A percentile compares a stretch with the other conserved stretches of the same genome.
phyloP scores from a whole-genome alignment of 1,284 basidiomycete species.

The Marasmius tenuissimus region DNA sequence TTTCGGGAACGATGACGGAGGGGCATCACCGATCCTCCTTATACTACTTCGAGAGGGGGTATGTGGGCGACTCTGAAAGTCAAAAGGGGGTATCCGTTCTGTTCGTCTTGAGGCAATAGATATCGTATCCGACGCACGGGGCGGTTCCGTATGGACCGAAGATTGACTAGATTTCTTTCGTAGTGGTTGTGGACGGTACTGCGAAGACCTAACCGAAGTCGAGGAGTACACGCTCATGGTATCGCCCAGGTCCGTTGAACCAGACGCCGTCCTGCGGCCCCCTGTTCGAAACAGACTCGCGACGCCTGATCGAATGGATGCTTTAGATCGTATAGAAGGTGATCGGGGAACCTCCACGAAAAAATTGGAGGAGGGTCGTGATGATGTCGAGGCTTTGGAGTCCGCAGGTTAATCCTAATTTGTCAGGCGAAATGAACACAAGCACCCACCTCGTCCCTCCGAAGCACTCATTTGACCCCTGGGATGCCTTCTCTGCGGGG shows the following conservation, averaged over 20 bases:
- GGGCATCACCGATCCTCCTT: constrained; percentile 45
- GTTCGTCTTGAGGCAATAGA: constrained; percentile 42
- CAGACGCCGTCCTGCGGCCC: constrained; percentile 44
- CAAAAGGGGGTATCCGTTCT: constrained; percentile 24
- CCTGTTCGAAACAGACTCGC: constrained; percentile 60
- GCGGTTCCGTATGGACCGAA: constrained; percentile 45
- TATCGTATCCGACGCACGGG: constrained; percentile 40
- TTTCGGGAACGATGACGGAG: constrained; percentile 55
- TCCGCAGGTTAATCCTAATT: constrained; percentile 20
- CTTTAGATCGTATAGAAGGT: constrained; percentile 60
- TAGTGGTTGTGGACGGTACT: constrained; percentile 24
- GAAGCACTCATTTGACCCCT: constrained; percentile 22
- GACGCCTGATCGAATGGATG: constrained; percentile 59
- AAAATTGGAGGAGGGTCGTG: constrained; percentile 50
- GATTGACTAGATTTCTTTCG: constrained; percentile 49
- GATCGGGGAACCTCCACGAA: constrained; percentile 50
- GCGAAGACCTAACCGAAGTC: constrained; percentile 36
- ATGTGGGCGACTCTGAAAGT: constrained; percentile 20
- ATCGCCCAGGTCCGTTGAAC: constrained; percentile 47
- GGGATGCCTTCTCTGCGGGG: constrained; percentile 28
- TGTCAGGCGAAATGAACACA: constrained; percentile 6
- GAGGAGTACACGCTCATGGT: constrained; percentile 54
- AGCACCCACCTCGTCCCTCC: constrained; percentile 31
- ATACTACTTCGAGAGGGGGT: constrained; percentile 30
- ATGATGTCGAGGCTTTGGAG: constrained; percentile 20